Conservation (phyloP, 2,329 filamentous ascomycete species). For the Paradendryphiella salina region DNA sequence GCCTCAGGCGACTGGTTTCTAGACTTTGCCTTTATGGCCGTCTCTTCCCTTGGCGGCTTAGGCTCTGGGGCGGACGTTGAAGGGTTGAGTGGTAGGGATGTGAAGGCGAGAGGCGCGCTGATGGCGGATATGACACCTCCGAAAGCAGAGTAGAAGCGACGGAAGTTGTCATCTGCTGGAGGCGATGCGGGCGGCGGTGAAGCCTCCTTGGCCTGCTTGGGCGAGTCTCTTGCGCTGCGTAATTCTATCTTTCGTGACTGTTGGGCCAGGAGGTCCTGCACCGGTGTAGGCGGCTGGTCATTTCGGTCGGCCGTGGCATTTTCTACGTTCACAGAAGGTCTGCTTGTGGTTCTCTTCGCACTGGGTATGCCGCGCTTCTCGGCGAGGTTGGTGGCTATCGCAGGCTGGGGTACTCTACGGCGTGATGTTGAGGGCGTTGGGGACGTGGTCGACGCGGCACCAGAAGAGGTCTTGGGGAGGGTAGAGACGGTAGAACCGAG, state of each 20-base stretch:
- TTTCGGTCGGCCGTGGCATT: conserved; percentile 65
- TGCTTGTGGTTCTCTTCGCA: conserved; percentile 63
- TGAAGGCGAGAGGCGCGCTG: conserved; percentile 88
- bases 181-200: conserved; percentile 24
- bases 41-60: conserved; percentile 28
- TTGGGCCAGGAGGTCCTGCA: conserved; percentile 39
- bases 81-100: conserved; percentile 73
- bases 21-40: conserved; percentile 28
- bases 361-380: conserved; percentile 76
- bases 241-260: conserved; percentile 37
- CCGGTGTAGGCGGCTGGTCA: conserved; percentile 37
- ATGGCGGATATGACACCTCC: conserved; percentile 85
- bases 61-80: conserved; percentile 32
- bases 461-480: conserved; percentile 23
- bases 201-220: conserved; percentile 19
- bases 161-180: conserved; percentile 73
- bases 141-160: conserved; percentile 89
- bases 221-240: conserved; percentile 17
- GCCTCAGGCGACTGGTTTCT: conserved; percentile 35
- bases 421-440: conserved; percentile 41
- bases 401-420: conserved; percentile 66
- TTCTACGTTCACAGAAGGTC: conserved; percentile 73
- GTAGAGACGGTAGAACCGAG: conserved; percentile 20
- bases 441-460: conserved; percentile 44
- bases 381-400: conserved; percentile 85